Conservation (phyloP, 129 eudicot species). For the Pseudognaphalium luteoalbum region DNA sequence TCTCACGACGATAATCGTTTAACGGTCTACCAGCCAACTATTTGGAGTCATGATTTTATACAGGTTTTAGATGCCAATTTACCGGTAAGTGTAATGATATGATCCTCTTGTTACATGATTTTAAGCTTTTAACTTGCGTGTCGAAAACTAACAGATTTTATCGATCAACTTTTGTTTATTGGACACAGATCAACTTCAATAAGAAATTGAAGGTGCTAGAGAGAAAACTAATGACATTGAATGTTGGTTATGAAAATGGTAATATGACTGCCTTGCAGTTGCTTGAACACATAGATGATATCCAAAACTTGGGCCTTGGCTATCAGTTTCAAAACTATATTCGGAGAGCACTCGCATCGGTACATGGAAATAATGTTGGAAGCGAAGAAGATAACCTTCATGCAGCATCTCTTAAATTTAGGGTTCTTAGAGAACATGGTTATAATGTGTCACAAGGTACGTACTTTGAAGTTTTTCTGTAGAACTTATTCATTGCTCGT, state of each 20-base stretch:
- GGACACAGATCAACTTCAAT: no score
- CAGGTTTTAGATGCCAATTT: neutral
- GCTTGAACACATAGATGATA: neutral
- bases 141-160: no score
- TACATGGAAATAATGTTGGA: neutral
- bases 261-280: neutral
- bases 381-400: neutral
- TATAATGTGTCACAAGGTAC: neutral
- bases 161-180: neutral
- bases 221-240: neutral
- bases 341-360: neutral
- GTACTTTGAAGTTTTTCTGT: neutral
- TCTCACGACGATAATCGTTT: neutral
- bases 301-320: neutral
- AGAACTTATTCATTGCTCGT: neutral
- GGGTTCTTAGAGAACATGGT: neutral
- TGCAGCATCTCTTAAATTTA: neutral
- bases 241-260: neutral
- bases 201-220: neutral
- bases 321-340: neutral
- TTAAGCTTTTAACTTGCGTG: no score
- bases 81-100: neutral
- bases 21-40: constrained; percentile 18
- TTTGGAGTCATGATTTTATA: constrained; percentile 29
- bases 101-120: no score